Percentiles rank a stretch among this genome's conserved stretches.
Conservation (phyloP, 495 filamentous ascomycete species). For the Glonium stellatum region DNA sequence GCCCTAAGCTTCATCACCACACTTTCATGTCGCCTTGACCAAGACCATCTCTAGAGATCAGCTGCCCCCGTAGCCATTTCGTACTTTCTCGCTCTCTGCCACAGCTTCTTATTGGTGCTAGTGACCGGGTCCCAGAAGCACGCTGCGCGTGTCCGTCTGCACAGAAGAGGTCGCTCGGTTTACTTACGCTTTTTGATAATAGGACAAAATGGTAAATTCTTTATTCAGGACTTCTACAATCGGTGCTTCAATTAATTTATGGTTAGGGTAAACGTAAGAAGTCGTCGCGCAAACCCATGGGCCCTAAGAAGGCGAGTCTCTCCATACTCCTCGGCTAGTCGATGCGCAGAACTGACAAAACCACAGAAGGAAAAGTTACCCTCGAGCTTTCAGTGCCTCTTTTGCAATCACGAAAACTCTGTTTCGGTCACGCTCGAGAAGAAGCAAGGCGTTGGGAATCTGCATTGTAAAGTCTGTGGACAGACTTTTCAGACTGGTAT, state of each 20-base stretch:
- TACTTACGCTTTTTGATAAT: not conserved
- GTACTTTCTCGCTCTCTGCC: no score
- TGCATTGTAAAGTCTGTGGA: slow-evolving; percentile 88
- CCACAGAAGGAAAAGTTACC: slow-evolving; percentile 76
- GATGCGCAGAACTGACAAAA: slow-evolving; percentile 5
- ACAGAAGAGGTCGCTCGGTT: not conserved
- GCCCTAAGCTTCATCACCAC: not conserved
- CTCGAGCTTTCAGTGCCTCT: slow-evolving; percentile 86
- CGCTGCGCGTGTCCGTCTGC: no score
- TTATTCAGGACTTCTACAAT: not conserved
- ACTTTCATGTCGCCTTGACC: no score
- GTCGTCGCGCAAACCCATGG: slow-evolving; percentile 74
- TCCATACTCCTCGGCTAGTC: not conserved
- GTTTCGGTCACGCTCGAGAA: slow-evolving; percentile 86
- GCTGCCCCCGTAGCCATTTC: no score
- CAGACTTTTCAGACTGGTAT: slow-evolving; percentile 87
- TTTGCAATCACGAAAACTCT: slow-evolving; percentile 94
- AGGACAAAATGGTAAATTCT: not conserved
- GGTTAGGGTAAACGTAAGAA: slow-evolving; percentile 85
- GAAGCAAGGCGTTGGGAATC: slow-evolving; percentile 73
- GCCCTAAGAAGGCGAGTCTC: slow-evolving; percentile 64
- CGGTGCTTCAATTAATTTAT: not conserved
- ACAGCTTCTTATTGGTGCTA: no score
- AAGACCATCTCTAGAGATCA: no score
- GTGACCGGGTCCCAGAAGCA: no score